A percentile compares a stretch with the other conserved stretches of the same genome.
These are phyloP conservation scores for Diutina scorzettiae DNA, from an alignment of 1,139 yeast genomes.

Conservation along the genomic window DNA sequence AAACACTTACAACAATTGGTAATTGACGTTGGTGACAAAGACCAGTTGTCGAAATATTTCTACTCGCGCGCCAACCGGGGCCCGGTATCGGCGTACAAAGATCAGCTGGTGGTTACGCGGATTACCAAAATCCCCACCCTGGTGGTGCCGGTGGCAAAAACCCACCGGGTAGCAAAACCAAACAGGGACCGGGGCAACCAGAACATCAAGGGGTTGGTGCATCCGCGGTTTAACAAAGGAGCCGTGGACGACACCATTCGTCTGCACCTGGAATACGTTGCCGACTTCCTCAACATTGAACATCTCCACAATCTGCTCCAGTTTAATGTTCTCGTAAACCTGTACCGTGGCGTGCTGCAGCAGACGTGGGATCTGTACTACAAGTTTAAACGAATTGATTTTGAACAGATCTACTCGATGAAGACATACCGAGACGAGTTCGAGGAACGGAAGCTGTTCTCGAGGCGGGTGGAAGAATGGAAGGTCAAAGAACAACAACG, in stretches of 20 bases:
- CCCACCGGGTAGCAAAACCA: conserved; percentile 12
- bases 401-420: conserved; percentile 23
- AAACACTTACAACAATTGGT: conserved; percentile 24
- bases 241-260: conserved; percentile 21
- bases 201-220: conserved; percentile 28
- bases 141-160: conserved; percentile 7
- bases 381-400: conserved; percentile 27
- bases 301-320: conserved; percentile 34
- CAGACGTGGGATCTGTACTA: conserved; percentile 32
- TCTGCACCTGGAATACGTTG: conserved; percentile 21
- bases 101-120: conserved; percentile 30
- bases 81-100: conserved; percentile 37
- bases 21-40: not conserved
- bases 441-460: conserved; percentile 10
- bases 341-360: conserved; percentile 28
- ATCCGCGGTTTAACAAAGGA: conserved; percentile 22
- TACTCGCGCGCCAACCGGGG: conserved; percentile 32
- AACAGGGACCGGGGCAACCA: conserved; percentile 13
- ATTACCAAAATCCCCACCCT: conserved; percentile 21
- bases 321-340: conserved; percentile 28
- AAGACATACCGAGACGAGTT: conserved; percentile 9
- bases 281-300: conserved; percentile 30
- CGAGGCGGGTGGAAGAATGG: conserved; percentile 4
- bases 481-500: not conserved
- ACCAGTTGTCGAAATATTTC: conserved; percentile 20